Conservation (phyloP, 148 eudicot genomes). For the Vaccinium macrocarpon region DNA sequence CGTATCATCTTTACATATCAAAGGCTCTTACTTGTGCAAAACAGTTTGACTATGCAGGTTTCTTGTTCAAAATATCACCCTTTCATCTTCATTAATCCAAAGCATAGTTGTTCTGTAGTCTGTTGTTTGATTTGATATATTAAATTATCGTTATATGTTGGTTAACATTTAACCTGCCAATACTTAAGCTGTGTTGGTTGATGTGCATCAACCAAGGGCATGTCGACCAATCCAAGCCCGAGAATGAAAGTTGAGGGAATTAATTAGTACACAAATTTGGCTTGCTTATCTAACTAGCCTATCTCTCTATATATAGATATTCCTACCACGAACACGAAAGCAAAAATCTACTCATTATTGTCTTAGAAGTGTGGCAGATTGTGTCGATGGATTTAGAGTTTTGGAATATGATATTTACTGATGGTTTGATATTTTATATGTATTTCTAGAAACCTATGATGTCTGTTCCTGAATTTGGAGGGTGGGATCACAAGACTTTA, state of each 20-base stretch:
- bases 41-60: conserved; percentile 8
- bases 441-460: conserved; percentile 21
- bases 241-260: background rate
- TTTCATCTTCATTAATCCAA: background rate
- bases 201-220: conserved; percentile 43
- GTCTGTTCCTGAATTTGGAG: conserved; percentile 55
- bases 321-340: background rate
- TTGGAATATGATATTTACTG: background rate
- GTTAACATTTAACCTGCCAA: background rate
- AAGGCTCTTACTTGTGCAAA: background rate
- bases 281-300: background rate
- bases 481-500: conserved; percentile 41
- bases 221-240: conserved; percentile 27
- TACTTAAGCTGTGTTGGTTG: conserved; percentile 26
- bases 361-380: background rate
- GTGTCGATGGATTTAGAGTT: background rate
- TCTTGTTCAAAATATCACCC: background rate
- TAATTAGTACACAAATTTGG: background rate
- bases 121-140: too few species aligned
- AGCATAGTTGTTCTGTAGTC: background rate
- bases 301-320: background rate
- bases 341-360: background rate
- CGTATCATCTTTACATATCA: background rate
- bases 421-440: background rate
- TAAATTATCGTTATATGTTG: background rate